Evolutionary conservation across 2,329 filamentous ascomycete genomes (phyloP).

Genomic region (Colletotrichum higginsianum): DNA sequence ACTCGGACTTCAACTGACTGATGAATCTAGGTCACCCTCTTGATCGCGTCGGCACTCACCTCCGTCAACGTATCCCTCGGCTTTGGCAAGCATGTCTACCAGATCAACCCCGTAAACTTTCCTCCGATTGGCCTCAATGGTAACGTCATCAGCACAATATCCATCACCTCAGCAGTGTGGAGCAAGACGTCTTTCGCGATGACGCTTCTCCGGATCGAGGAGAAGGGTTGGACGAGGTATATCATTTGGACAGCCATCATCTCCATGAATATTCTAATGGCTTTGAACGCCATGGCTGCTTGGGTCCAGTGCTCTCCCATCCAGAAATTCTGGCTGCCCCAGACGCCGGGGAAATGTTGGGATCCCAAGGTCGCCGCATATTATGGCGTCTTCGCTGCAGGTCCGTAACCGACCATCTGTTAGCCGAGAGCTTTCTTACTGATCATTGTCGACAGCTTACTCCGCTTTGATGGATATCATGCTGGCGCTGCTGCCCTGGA

Average conservation of each 20-base stretch:
- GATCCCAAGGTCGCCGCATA: slow-evolving; percentile 31
- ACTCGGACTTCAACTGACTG: neutral
- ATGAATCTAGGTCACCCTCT: slow-evolving; percentile 26
- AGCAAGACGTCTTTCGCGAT: slow-evolving; percentile 58
- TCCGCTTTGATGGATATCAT: slow-evolving; percentile 38
- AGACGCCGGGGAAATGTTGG: slow-evolving; percentile 36
- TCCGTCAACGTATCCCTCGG: slow-evolving; percentile 35
- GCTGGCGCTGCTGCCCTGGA: slow-evolving; percentile 38
- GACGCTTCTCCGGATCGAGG: slow-evolving; percentile 52
- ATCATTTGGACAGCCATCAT: slow-evolving; percentile 53
- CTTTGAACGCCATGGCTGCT: slow-evolving; percentile 42
- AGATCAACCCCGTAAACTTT: slow-evolving; percentile 35
- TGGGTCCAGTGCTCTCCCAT: slow-evolving; percentile 44
- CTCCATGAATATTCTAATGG: slow-evolving; percentile 50
- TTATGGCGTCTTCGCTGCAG: slow-evolving; percentile 42
- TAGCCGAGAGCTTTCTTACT: neutral
- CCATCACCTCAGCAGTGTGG: slow-evolving; percentile 53
- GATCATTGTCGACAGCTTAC: neutral
- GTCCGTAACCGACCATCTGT: slow-evolving; percentile 6
- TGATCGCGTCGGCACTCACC: slow-evolving; percentile 12
- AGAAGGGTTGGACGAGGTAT: slow-evolving; percentile 46
- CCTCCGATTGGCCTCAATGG: slow-evolving; percentile 43
- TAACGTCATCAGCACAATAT: slow-evolving; percentile 49
- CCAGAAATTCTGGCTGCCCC: slow-evolving; percentile 26
- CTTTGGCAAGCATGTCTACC: slow-evolving; percentile 43